These are phyloP conservation scores for Sonneratia alba DNA, from an alignment of 345 rosid species.

Conservation along the genomic window DNA sequence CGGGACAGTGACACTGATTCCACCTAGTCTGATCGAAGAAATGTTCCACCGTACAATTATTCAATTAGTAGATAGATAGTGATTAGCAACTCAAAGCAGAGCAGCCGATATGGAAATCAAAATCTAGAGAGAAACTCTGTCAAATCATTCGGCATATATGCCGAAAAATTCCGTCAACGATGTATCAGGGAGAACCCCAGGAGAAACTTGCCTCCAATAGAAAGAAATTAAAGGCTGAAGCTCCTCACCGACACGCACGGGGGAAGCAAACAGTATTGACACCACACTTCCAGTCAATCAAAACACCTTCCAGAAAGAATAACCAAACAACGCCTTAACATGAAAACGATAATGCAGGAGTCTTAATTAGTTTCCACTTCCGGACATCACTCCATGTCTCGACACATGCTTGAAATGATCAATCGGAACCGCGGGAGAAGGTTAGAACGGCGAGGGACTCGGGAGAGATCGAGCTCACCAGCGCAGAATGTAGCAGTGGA, in stretches of 20 bases:
- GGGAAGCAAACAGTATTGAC: neutral
- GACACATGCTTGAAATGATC: too few species aligned
- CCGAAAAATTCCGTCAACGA: too few species aligned
- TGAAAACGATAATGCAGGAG: neutral
- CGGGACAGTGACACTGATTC: too few species aligned
- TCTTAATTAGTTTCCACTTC: too few species aligned
- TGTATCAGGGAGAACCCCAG: neutral
- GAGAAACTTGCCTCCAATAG: neutral
- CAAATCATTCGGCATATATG: neutral
- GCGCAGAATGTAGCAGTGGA: neutral
- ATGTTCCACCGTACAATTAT: neutral
- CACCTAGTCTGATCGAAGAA: neutral
- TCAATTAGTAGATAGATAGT: neutral
- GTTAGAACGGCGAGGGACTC: too few species aligned
- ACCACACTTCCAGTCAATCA: neutral
- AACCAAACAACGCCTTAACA: neutral
- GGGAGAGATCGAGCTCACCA: conserved; percentile 8
- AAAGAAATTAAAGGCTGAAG: neutral
- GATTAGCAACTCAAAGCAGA: neutral
- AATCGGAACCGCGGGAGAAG: neutral
- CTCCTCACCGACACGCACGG: neutral
- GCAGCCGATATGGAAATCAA: neutral
- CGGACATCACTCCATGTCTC: too few species aligned
- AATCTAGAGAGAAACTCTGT: neutral
- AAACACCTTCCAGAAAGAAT: neutral